A percentile compares a stretch with the other conserved stretches of the same genome.
phyloP scores from a whole-genome alignment of 306 rosid species.

The Vicia faba region DNA sequence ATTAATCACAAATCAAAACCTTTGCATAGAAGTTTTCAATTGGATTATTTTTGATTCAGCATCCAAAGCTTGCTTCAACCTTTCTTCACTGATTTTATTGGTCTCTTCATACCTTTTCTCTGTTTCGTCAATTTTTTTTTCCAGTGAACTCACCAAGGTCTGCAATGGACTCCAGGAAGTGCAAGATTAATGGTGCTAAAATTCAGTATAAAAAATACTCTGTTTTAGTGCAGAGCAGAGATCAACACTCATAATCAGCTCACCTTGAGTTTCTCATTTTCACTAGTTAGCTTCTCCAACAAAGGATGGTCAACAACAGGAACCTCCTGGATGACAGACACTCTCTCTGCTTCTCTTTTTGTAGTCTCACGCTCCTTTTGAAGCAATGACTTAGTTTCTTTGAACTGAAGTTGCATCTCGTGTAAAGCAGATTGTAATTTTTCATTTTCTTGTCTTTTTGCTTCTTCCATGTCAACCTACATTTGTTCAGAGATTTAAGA shows the following conservation, averaged over 20 bases:
- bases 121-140: conserved; percentile 86
- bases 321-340: conserved; percentile 84
- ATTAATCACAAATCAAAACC: conserved; percentile 53
- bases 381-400: conserved; percentile 71
- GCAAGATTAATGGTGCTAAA: conserved; percentile 39
- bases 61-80: conserved; percentile 92
- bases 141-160: conserved; percentile 89
- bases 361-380: conserved; percentile 76
- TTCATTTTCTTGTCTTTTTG: conserved; percentile 86
- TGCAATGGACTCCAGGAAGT: conserved; percentile 49
- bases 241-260: conserved; percentile 36
- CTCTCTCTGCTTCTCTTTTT: conserved; percentile 67
- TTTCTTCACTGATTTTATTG: conserved; percentile 83
- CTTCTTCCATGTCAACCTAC: conserved; percentile 87
- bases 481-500: conserved; percentile 38
- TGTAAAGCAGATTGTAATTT: conserved; percentile 84
- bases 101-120: conserved; percentile 90
- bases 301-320: conserved; percentile 83
- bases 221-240: conserved; percentile 12
- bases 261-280: conserved; percentile 98
- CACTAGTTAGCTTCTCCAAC: conserved; percentile 75
- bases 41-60: conserved; percentile 91
- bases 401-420: conserved; percentile 80
- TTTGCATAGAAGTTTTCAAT: conserved; percentile 93
- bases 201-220: conserved; percentile 10